These are phyloP conservation scores for Venturia pyrina DNA, from an alignment of 2,329 filamentous ascomycete species.

Conservation along the genomic window DNA sequence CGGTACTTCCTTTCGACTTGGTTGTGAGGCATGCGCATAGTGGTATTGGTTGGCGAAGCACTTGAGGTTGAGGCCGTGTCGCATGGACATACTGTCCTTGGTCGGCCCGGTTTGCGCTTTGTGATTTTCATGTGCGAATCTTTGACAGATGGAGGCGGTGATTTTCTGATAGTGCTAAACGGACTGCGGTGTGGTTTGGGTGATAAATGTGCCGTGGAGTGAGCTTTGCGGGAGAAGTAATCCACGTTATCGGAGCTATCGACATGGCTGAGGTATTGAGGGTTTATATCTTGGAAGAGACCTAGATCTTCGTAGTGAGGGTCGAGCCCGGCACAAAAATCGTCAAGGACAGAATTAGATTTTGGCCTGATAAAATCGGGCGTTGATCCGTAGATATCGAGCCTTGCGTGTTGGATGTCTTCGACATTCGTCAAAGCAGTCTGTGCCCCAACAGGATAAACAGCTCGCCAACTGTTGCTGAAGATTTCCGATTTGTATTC, in stretches of 20 bases:
- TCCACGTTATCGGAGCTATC: background rate
- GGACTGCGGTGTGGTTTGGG: background rate
- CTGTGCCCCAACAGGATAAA: too few species aligned
- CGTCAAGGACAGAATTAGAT: too few species aligned
- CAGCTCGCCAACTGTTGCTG: too few species aligned
- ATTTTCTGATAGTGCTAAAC: background rate
- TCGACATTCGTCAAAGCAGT: too few species aligned
- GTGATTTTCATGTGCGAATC: background rate
- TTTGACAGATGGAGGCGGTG: background rate
- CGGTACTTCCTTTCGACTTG: conserved; percentile 38
- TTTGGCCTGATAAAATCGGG: too few species aligned
- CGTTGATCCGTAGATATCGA: too few species aligned
- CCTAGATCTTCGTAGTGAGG: background rate
- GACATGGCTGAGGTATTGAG: background rate
- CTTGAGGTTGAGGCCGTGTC: background rate
- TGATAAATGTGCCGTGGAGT: background rate
- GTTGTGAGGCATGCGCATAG: conserved; percentile 30
- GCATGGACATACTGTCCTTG: background rate
- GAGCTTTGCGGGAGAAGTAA: background rate
- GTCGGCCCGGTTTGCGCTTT: background rate
- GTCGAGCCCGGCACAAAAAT: too few species aligned
- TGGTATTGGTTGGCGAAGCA: background rate
- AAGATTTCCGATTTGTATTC: too few species aligned
- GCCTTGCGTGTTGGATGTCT: too few species aligned
- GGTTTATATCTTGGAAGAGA: background rate